A percentile compares a stretch with the other conserved stretches of the same genome.
phyloP scores from a whole-genome alignment of 2,329 filamentous ascomycete genomes.

The Spiromastix sp. region DNA sequence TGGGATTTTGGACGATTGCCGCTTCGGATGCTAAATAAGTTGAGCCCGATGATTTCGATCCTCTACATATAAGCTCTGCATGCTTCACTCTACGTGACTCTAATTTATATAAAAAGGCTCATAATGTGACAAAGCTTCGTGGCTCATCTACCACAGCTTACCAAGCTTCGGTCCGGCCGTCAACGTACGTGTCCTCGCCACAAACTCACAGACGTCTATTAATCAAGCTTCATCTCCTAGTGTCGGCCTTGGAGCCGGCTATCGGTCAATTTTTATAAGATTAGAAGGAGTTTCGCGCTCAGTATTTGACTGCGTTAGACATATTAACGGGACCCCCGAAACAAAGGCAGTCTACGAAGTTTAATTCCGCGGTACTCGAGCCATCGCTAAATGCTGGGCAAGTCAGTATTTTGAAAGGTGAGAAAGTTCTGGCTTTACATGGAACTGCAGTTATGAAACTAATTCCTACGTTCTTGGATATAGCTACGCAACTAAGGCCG shows the following conservation, averaged over 20 bases:
- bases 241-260: too few species aligned
- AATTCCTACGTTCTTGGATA: not conserved
- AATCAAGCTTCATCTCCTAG: not conserved
- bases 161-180: not conserved
- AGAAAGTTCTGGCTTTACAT: not conserved
- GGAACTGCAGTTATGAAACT: not conserved
- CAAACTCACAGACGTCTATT: not conserved
- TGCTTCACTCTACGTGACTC: too few species aligned
- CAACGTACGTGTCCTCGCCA: not conserved
- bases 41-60: not conserved
- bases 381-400: constrained; percentile 7
- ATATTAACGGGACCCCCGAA: not conserved
- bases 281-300: not conserved
- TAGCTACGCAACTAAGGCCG: constrained; percentile 5
- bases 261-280: constrained; percentile 1
- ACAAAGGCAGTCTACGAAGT: constrained; percentile 4
- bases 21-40: not conserved
- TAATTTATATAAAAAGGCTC: not conserved
- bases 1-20: not conserved
- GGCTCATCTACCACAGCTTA: not conserved
- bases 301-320: not conserved
- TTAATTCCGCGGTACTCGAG: not conserved
- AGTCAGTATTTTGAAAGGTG: not conserved
- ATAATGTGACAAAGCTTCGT: not conserved
- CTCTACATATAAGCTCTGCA: not conserved